Base-by-base conservation (phyloP, 768 basidiomycete species). In the Psilocybe cyanescens region DNA sequence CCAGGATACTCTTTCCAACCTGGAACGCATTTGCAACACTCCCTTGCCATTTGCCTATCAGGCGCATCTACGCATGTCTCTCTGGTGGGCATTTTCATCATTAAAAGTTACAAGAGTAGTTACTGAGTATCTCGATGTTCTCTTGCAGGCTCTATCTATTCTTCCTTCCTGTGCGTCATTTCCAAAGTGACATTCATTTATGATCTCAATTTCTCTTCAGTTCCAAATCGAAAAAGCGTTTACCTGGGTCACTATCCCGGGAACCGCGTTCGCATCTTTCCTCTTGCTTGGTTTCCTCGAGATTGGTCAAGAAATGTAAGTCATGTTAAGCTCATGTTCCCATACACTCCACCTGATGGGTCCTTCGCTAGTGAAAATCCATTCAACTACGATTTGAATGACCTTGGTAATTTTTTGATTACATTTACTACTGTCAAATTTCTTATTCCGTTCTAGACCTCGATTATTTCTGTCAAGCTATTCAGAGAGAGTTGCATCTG, bases 1-100 rank as follows among this genome's bases (percentile, higher is more conserved):
- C 53, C 86, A 87, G 67, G 87, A 90, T 63, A 81, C 84, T 0
- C 71, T 86, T 30, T 75, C 81, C 24, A 85, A 87, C 65, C 75
- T 90, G 24, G 87, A 90, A 59, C 80, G 87, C 31, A 85, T 90
- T 62, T 81, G 80, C 65, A 86, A 83, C 61, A 88, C 87, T 5
- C 88, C 87, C 8, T 72, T 90, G 59, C 87, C 87, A 2, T 90
- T 89, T 66, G 87, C 88, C 11, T 89, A 90, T 69, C 88, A 90
- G 70, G 86, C 84, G 17, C 87, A 88, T 67, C 75, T 89, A 51
- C 78, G 87, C 55, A 83, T 88, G 76, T 86, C 86, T 3, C 74
- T 86, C 8, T 89, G 88, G 86, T 84, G 67, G 64, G 71, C 78
- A 71, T 83, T 54, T 64, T 81, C 2, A 8, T 5, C 49, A 8